Evolutionary conservation across 192 early-diverging fungal genomes (phyloP).

Genomic region (Diversispora eburnea): DNA sequence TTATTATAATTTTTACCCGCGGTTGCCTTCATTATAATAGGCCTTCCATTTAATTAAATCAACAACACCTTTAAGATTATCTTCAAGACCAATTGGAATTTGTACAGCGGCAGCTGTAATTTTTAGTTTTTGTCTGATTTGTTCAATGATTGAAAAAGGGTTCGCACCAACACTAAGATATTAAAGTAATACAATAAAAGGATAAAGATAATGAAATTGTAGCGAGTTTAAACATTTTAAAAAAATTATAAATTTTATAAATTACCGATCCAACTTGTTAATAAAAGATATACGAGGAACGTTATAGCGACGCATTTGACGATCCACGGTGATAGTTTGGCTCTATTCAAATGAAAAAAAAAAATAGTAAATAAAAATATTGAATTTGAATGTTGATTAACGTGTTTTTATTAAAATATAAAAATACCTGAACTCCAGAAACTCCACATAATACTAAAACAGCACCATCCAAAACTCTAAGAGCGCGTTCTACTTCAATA

Average conservation of each 20-base stretch:
- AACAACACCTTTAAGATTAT: constrained; percentile 83
- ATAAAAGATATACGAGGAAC: constrained; percentile 85
- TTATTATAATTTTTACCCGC: constrained; percentile 57
- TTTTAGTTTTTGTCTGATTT: constrained; percentile 75
- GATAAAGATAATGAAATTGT: background rate
- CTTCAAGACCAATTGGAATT: constrained; percentile 85
- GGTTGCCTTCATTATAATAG: constrained; percentile 82
- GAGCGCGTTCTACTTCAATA: constrained; percentile 83
- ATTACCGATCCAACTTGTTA: constrained; percentile 83
- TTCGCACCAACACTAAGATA: constrained; percentile 70
- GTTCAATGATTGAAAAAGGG: constrained; percentile 73
- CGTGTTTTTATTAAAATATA: background rate
- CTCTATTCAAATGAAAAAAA: constrained; percentile 31
- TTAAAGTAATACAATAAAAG: background rate
- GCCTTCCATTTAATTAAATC: constrained; percentile 88
- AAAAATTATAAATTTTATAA: background rate
- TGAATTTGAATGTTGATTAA: too few relatives aligned
- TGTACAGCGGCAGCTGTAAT: constrained; percentile 75
- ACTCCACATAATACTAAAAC: constrained; percentile 81
- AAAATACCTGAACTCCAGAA: constrained; percentile 66
- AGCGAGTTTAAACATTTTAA: background rate
- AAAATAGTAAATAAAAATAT: too few relatives aligned
- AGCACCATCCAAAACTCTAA: constrained; percentile 86
- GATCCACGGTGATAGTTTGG: constrained; percentile 86
- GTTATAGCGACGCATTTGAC: constrained; percentile 86